Evolutionary conservation across 805 yeast species (phyloP).

Genomic region (Ogataea minuta): DNA sequence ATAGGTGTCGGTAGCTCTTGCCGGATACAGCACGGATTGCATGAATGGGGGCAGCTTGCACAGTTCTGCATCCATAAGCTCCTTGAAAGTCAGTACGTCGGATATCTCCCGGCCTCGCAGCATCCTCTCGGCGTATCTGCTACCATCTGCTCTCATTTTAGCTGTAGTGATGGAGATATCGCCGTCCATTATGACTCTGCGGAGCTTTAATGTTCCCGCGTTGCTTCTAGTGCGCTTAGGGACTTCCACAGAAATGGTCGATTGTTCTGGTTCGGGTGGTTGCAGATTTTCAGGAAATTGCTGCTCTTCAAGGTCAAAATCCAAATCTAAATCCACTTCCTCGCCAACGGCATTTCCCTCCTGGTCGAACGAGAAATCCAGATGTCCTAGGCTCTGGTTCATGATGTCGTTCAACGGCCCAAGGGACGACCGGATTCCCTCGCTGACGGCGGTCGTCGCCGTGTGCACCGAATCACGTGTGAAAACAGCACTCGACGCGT

Average conservation of each 20-base stretch:
- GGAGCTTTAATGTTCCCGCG: conserved; percentile 5
- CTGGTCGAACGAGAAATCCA: conserved; percentile 18
- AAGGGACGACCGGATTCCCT: conserved; percentile 1
- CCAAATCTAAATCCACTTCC: conserved; percentile 4
- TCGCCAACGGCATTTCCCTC: conserved; percentile 16
- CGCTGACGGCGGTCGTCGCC: conserved; percentile 4
- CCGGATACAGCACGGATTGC: conserved; percentile 9
- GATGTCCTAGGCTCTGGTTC: conserved; percentile 10
- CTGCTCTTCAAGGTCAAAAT: conserved; percentile 7
- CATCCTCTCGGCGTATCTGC: conserved; percentile 13
- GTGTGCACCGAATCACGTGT: conserved; percentile 11
- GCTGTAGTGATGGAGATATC: conserved; percentile 15
- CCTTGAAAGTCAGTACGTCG: background rate
- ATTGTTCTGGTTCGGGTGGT: conserved; percentile 7
- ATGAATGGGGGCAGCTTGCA: conserved; percentile 10
- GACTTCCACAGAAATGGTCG: background rate
- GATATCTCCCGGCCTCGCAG: background rate
- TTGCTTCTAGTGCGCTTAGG: conserved; percentile 1
- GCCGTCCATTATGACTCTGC: conserved; percentile 16
- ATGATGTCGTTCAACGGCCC: conserved; percentile 8
- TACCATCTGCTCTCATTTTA: conserved; percentile 18
- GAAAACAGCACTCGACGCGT: conserved; percentile 10
- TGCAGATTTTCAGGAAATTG: conserved; percentile 6
- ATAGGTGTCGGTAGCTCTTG: background rate
- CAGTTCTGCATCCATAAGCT: conserved; percentile 5